Evolutionary conservation across 225 moss, liverwort and hornwort species (phyloP).

Genomic region (Sphagnum contortum): DNA sequence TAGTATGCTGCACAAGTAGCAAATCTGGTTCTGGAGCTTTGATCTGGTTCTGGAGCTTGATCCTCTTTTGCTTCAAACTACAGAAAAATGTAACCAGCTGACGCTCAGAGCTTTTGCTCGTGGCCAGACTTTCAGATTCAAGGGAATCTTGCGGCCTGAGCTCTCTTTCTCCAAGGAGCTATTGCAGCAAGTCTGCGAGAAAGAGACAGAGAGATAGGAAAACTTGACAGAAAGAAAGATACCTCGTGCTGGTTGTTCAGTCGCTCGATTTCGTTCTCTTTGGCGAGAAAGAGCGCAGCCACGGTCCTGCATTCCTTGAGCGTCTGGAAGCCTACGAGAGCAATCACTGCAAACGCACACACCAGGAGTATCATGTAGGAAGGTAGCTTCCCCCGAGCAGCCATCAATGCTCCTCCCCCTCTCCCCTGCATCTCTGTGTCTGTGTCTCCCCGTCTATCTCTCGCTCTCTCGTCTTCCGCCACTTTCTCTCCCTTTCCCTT

Average conservation of each 20-base stretch:
- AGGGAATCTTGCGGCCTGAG: not conserved
- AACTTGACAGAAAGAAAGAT: not conserved
- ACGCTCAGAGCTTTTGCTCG: not conserved
- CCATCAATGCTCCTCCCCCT: conserved; percentile 18
- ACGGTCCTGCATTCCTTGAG: conserved; percentile 39
- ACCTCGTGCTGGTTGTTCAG: conserved; percentile 28
- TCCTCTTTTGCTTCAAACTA: not conserved
- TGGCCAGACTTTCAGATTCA: conserved; percentile 1
- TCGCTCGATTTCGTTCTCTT: conserved; percentile 29
- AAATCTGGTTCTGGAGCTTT: no score
- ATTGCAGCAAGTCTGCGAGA: no score
- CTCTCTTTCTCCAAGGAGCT: no score
- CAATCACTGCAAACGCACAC: conserved; percentile 34
- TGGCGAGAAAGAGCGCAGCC: conserved; percentile 15
- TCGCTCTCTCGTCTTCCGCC: no score
- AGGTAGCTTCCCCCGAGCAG: conserved; percentile 25
- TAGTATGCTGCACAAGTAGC: no score
- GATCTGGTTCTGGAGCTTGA: no score
- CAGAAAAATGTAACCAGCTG: not conserved
- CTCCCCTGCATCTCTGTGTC: not conserved
- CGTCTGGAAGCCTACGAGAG: conserved; percentile 35
- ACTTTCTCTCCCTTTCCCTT: no score
- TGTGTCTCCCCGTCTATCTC: no score
- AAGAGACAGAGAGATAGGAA: not conserved
- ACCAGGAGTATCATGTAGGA: conserved; percentile 23